Base-by-base conservation (phyloP, 345 rosid genomes). In the Camelina sativa region DNA sequence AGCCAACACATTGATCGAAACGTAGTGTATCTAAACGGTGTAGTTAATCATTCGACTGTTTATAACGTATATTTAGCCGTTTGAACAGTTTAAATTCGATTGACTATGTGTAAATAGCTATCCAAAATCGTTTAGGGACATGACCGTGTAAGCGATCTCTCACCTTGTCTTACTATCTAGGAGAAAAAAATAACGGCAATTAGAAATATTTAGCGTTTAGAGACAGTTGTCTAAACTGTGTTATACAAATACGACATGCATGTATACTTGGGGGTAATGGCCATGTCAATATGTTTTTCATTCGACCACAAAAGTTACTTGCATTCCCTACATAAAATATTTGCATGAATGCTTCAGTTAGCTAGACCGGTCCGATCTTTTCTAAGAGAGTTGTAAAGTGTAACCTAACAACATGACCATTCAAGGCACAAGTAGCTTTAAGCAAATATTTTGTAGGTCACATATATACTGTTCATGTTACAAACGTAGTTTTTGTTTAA, bases 271-370 rank as follows among this genome's bases (percentile, higher is more conserved):
- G 60, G 15, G 44, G 4, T 10, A 40, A 40, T 40, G 61, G 13
- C 28, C 23, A 67, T 48, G 61, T 16, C 6, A 9, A 8, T 16
- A 5, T 59, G 46, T 53, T 13, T 6, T 51, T 25, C 19, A 16
- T 38, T 66, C 37, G 25, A 59, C 15, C 47, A 59, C 22, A 59
- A 16, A 15, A 62, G 46, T 43, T 34, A 61, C 19, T 69, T 76
- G 50, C 40, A 67, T 52, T 28, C 30, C 30, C 30, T 28, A 65
- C 79, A 62, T 76, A 68, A 52, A 61, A 43, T 32, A 52, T 52
- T 35, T 55, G 50, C 50, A 56, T 56, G 5, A 7, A 35, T 65
- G n/a, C 48, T 65, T 35, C 57, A 23, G 7, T 34, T 44, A 34
- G 8, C 37, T 34, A 20, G 19, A 55, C 57, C 13, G 35, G 47